Evolutionary conservation across 345 rosid genomes (phyloP), one percentile per base, ranked within the genome.

Genomic region (Psidium guajava): DNA sequence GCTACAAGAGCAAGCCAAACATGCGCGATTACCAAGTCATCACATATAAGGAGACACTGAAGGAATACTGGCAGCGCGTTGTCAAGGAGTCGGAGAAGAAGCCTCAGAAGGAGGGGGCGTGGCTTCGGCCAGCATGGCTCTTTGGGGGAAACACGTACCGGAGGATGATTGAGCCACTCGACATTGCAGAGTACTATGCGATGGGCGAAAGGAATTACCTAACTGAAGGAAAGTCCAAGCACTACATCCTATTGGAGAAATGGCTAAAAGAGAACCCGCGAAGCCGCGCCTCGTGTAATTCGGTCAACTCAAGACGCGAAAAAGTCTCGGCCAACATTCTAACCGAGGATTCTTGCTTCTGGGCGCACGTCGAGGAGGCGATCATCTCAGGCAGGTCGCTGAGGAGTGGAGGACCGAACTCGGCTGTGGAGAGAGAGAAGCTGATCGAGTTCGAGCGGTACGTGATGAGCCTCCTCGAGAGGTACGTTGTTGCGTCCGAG

Each of bases 311-410:
- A 47, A 47, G 50, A 47, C 50, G 50, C 8, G 50, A 47, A 47
- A 47, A 47, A 47, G 50, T 47, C 50, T 47, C 50, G 11, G 8
- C 50, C 50, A 47, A 47, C 50, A 47, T 47, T 47, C 50, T 47
- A 47, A 47, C 50, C 50, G 50, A 47, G 80, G 99, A 95, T 90
- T 95, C 97, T 54, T 94, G 95, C 82, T 96, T 96, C 20, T 96
- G 99, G 99, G 93, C 94, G 24, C 82, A 87, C 5, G 97, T 95
- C 13, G 97, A 96, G 87, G 96, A 95, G 86, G 93, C 96, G n/a
- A 82, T 87, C 10, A 8, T 58, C 83, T 83, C 75, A 0, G 86
- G 91, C 85, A 75, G 88, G 11, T 10, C 11, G 54, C 56, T 88
- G 54, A 82, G 36, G 9, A 54, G 58, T 51, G 80, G 42, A 51